Evolutionary conservation across 805 yeast species (phyloP).

Genomic region (Zygosaccharomyces bisporus): DNA sequence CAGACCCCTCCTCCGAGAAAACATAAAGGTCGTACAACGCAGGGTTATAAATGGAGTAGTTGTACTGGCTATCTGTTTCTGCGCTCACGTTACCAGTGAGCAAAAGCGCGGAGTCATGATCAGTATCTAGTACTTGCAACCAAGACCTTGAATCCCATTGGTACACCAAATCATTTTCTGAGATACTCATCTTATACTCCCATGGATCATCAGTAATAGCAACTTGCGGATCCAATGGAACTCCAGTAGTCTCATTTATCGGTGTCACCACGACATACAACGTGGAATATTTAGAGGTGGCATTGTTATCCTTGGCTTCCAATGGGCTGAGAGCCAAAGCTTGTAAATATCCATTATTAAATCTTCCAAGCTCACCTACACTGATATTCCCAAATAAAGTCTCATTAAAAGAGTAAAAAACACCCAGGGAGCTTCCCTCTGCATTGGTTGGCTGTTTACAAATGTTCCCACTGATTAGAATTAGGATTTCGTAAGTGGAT

Average conservation of each 20-base stretch:
- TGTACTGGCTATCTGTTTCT: constrained; percentile 15
- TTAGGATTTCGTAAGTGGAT: constrained; percentile 24
- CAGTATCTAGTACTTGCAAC: constrained; percentile 63
- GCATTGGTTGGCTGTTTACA: constrained; percentile 28
- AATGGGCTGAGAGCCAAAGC: constrained; percentile 31
- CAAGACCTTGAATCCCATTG: constrained; percentile 64
- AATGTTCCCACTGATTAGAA: constrained; percentile 37
- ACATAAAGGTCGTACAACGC: constrained; percentile 42
- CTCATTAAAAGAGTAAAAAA: constrained; percentile 31
- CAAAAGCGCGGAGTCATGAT: constrained; percentile 60
- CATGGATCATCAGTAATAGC: constrained; percentile 35
- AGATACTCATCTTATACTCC: constrained; percentile 64
- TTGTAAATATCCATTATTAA: constrained; percentile 31
- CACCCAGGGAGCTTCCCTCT: constrained; percentile 19
- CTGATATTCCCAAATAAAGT: constrained; percentile 18
- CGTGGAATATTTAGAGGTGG: constrained; percentile 22
- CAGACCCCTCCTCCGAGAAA: constrained; percentile 41
- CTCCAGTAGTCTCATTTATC: constrained; percentile 23
- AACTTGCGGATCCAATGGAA: constrained; percentile 10
- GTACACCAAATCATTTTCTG: constrained; percentile 57
- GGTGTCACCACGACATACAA: constrained; percentile 29
- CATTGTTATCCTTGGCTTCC: constrained; percentile 3
- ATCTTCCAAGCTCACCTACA: constrained; percentile 16
- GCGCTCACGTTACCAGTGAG: constrained; percentile 52
- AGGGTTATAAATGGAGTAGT: constrained; percentile 25